phyloP scores from a whole-genome alignment of 2,329 filamentous ascomycete species.

The Byssothecium circinans region DNA sequence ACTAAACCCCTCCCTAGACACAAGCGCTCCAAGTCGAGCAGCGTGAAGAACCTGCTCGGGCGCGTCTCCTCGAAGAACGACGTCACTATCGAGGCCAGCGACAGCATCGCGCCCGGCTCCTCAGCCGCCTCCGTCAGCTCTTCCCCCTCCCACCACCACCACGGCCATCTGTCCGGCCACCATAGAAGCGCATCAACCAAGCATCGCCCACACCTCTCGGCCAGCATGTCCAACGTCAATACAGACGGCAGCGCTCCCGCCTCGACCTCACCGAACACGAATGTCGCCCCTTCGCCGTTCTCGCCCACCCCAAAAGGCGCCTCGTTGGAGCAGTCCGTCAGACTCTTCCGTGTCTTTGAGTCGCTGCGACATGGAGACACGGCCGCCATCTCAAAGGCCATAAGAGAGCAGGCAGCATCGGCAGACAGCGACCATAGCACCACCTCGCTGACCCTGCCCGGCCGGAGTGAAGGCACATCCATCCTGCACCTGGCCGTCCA shows the following conservation, averaged over 20 bases:
- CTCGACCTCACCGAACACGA: constrained; percentile 20
- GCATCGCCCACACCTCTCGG: constrained; percentile 31
- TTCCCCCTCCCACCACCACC: constrained; percentile 11
- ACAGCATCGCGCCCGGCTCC: constrained; percentile 21
- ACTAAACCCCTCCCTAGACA: constrained; percentile 29
- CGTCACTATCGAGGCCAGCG: constrained; percentile 23
- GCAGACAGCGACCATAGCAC: constrained; percentile 56
- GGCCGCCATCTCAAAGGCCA: constrained; percentile 81
- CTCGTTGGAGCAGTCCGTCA: constrained; percentile 85
- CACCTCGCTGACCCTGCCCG: constrained; percentile 49
- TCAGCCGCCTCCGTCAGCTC: constrained; percentile 27
- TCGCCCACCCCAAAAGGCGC: constrained; percentile 42
- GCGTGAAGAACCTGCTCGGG: constrained; percentile 42
- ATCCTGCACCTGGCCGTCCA: constrained; percentile 93
- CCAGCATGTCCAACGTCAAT: constrained; percentile 30
- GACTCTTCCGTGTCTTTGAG: constrained; percentile 93
- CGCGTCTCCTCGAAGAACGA: constrained; percentile 39
- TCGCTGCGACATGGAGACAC: constrained; percentile 89
- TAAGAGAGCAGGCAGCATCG: constrained; percentile 61
- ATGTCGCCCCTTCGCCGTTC: constrained; percentile 20
- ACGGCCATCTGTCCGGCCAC: constrained; percentile 18
- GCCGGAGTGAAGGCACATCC: constrained; percentile 74
- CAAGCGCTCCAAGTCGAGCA: constrained; percentile 48
- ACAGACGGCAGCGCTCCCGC: constrained; percentile 12
- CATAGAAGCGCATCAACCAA: constrained; percentile 33